Conservation (phyloP, 305 asterid genomes). For the Withania somnifera region DNA sequence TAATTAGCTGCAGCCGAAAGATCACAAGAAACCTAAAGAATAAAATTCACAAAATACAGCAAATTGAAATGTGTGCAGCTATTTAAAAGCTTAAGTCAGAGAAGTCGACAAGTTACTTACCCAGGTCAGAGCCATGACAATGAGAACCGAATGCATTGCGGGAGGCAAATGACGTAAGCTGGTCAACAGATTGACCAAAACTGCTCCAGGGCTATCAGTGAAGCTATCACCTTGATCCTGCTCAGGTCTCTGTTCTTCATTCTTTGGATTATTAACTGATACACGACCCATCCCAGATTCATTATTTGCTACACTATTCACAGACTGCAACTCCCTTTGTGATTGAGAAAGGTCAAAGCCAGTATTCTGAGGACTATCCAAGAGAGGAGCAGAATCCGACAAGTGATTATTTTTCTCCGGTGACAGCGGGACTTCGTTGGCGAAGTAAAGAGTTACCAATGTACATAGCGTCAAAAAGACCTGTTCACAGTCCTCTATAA, state of each 20-base stretch:
- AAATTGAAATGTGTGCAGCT: background rate
- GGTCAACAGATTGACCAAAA: constrained; percentile 84
- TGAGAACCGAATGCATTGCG: constrained; percentile 87
- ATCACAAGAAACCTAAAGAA: background rate
- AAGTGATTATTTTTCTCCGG: constrained; percentile 34
- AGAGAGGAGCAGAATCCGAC: constrained; percentile 88
- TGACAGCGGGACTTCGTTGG: constrained; percentile 53
- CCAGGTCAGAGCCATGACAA: constrained; percentile 99
- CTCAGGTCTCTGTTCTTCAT: constrained; percentile 30
- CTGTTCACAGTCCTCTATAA: background rate
- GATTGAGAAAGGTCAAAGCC: constrained; percentile 39
- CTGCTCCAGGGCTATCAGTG: constrained; percentile 91
- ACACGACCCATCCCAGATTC: constrained; percentile 34
- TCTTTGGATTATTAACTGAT: constrained; percentile 19
- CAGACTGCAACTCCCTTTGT: constrained; percentile 20
- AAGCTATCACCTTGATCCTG: constrained; percentile 38
- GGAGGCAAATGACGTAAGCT: constrained; percentile 97
- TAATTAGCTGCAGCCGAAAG: background rate
- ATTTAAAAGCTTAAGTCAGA: background rate
- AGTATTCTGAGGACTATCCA: constrained; percentile 40
- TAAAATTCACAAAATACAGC: background rate
- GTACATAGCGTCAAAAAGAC: no score
- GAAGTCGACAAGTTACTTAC: constrained; percentile 21
- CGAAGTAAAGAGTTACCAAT: no score
- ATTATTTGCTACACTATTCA: constrained; percentile 17